Evolutionary conservation across 129 eudicot species (phyloP), one percentile per base, ranked within the genome.

Genomic region (Tanacetum coccineum): DNA sequence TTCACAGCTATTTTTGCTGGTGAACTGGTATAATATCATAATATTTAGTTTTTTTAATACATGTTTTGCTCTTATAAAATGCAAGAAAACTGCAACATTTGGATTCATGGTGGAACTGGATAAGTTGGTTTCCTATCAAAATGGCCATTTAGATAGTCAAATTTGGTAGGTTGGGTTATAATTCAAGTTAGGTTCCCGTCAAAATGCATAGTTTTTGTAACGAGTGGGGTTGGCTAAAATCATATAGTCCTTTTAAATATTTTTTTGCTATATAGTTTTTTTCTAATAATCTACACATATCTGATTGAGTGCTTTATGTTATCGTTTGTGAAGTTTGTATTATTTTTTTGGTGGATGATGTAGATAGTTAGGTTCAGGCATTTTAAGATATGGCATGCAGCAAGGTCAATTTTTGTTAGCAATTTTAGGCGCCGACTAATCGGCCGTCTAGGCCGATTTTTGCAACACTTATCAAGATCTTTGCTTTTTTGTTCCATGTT

Each of bases 321-420:
- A 15, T 62, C 53, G 26, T 59, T 67, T n/a, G 45, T 47, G 25
- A 19, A 17, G 68, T 21, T 40, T 51, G 25, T 1, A 9, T 40
- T n/a, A 50, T 44, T 56, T 78, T 13, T 73, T 40, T 60, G 69
- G 59, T 66, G 77, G 10, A 62, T 53, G 30, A 66, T 67, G 52
- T 70, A 91, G 97, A 91, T 91, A 59, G 97, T 87, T 79, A 76
- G 97, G 61, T 85, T 85, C 50, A 96, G 97, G 44, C 77, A 68
- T 70, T 91, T 88, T 73, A 87, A 91, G 77, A 59, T 78, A 60
- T 87, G 97, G 96, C 96, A 87, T 74, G 96, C 56, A 52, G 91
- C 88, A 25, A 96, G 96, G 70, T 85, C 96, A 30, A 66, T 83
- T 57, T 68, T 91, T 57, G 96, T n/a, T 91, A 55, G 85, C 96